Conservation (phyloP, 495 filamentous ascomycete genomes). For the Gamarada debralockiae region DNA sequence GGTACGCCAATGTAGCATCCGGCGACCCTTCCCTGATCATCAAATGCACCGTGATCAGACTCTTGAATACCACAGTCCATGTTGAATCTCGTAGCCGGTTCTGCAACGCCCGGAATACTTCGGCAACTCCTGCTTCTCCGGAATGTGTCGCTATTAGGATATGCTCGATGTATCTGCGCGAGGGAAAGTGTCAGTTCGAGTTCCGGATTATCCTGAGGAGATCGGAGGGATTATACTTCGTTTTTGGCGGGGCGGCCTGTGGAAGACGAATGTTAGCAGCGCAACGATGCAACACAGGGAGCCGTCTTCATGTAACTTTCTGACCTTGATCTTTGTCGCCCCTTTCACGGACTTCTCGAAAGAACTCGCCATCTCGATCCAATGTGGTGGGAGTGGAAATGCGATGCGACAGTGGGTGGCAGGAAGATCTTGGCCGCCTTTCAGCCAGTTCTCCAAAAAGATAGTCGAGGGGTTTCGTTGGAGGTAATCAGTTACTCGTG, state of each 20-base stretch:
- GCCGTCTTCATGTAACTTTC: slow-evolving; percentile 19
- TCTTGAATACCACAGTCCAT: slow-evolving; percentile 97
- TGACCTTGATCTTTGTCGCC: slow-evolving; percentile 89
- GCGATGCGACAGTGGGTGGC: slow-evolving; percentile 10
- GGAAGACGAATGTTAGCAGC: slow-evolving; percentile 11
- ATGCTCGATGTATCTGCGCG: slow-evolving; percentile 79
- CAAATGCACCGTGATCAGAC: slow-evolving; percentile 88
- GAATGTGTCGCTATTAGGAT: slow-evolving; percentile 94
- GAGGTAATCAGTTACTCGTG: too few species aligned
- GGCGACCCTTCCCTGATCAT: slow-evolving; percentile 96
- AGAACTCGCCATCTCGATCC: slow-evolving; percentile 61
- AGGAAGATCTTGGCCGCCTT: background rate
- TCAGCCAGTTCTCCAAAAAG: background rate
- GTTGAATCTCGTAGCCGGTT: slow-evolving; percentile 87
- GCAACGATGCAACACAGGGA: background rate
- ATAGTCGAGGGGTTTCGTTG: background rate
- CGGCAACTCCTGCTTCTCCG: slow-evolving; percentile 91
- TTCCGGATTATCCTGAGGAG: background rate
- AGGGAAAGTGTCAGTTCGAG: slow-evolving; percentile 6
- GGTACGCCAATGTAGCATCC: slow-evolving; percentile 81
- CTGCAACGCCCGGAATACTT: slow-evolving; percentile 90
- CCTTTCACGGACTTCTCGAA: slow-evolving; percentile 94
- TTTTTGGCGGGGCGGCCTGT: slow-evolving; percentile 93
- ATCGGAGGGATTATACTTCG: slow-evolving; percentile 51
- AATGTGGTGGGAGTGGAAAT: background rate